Evolutionary conservation across 2,329 filamentous ascomycete species (phyloP), one percentile per base, ranked within the genome.

Genomic region (Microdochium paspali): DNA sequence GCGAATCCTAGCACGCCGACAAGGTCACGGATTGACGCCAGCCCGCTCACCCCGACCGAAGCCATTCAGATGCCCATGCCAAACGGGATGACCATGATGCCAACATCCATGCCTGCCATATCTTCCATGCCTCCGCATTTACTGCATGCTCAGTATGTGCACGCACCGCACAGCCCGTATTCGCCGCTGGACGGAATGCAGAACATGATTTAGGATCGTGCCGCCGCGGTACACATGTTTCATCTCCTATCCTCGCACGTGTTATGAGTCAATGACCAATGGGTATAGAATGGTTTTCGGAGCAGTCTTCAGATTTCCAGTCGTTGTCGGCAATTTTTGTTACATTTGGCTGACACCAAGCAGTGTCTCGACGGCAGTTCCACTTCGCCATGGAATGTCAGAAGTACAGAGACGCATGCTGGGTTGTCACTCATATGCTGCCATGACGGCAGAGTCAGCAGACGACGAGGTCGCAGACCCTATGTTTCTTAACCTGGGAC

Each of bases 11-110:
- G 24, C 67, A 65, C 47, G 69, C 69, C 59, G 61, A 68, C 9
- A 79, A 73, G 58, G 65, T 71, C 40, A 75, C 73, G 59, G 60
- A 63, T 23, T 73, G 78, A 53, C 61, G 66, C 24, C 68, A 63
- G 46, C 61, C 60, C 49, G 64, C 57, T 21, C 5, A 40, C 35
- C 53, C 40, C 55, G 48, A 74, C 73, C 15, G 72, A 73, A 20
- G 71, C 74, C 50, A 65, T 66, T 58, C 67, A 68, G 3, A 61
- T 68, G 10, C 63, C 61, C 1, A 54, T 56, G 18, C 50, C 58
- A 6, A 49, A 57, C 30, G 61, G 65, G n/a, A 55, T 65, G 21
- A 60, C 59, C 39, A 66, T 59, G 44, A 70, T 70, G 40, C 70
- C 72, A 4, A 66, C 66, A 10, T 60, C 63, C 5, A 58, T 58